Base-by-base conservation (phyloP, 1,284 basidiomycete genomes). In the Stereum hirsutum region DNA sequence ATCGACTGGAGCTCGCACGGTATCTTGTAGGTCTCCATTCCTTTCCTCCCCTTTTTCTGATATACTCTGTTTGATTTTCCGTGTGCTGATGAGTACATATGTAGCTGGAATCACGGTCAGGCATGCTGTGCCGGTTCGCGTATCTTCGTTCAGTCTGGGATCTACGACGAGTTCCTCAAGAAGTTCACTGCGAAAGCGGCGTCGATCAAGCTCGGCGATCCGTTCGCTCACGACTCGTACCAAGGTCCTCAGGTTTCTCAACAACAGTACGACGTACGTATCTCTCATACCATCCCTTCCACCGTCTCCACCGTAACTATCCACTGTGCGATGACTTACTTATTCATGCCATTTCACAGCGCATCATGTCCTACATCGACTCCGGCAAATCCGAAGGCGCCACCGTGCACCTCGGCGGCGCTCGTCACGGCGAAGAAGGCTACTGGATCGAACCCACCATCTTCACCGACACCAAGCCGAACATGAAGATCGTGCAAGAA, bases 211-310 rank as follows among this genome's bases (percentile, higher is more conserved):
- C 73, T 87, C 47, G 91, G 89, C 33, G 82, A 93, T 64, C 91
- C 93, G 17, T 95, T 96, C 71, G 63, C 62, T 12, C 55, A 61
- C 2, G 74, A 72, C 32, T 78, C 79, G 31, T 76, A 81, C 65
- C 89, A 93, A 58, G 92, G 92, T 34, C 91, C 93, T n/a, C 89
- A 91, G 64, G 84, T 94, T 45, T 89, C 81, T 2, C 61, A 87
- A 54, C 57, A 64, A 19, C 82, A 85, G 51, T 83, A 70, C 51
- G 68, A 85, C 46, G 80, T 81, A 39, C 21, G 64, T 55, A n/a
- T n/a, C n/a, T n/a, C n/a, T n/a, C 11, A n/a, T 34, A 15, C 21
- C 17, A 12, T 14, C 5, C 25, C 31, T 7, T 26, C 14, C 27
- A 2, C 1, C 28, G 19, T 24, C 2, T 24, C 8, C 26, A 60